Evolutionary conservation across 148 eudicot species (phyloP).

Genomic region (Rhododendron kiyosumense): DNA sequence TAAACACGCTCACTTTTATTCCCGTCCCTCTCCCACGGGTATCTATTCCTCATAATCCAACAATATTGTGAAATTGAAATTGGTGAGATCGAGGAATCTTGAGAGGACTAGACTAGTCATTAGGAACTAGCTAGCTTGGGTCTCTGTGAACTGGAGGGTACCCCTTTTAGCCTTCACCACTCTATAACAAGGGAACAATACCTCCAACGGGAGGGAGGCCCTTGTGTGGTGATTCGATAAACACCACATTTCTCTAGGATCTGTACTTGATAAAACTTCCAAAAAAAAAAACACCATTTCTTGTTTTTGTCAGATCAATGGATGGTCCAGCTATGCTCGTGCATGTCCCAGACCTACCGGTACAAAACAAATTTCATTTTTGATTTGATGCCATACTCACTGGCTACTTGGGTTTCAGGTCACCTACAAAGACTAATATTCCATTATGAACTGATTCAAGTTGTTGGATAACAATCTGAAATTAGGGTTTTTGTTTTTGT

Average conservation of each 20-base stretch:
- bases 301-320: not conserved
- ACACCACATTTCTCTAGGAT: not conserved
- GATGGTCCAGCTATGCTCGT: conserved; percentile 8
- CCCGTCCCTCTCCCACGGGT: too few relatives aligned
- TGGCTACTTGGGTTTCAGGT: not conserved
- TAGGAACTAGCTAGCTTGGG: too few relatives aligned
- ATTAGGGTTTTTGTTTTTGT: not conserved
- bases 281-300: not conserved
- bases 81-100: too few relatives aligned
- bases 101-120: too few relatives aligned
- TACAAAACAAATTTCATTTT: not conserved
- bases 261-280: not conserved
- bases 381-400: conserved; percentile 12
- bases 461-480: not conserved
- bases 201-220: too few relatives aligned
- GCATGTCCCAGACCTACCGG: not conserved
- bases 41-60: too few relatives aligned
- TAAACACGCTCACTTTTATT: too few relatives aligned
- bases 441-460: not conserved
- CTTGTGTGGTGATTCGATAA: not conserved
- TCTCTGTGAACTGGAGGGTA: too few relatives aligned
- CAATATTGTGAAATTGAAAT: too few relatives aligned
- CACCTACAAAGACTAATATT: not conserved
- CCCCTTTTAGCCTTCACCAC: too few relatives aligned
- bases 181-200: too few relatives aligned